Base-by-base conservation (phyloP, 2,329 filamentous ascomycete genomes). In the Neonectria magnoliae region DNA sequence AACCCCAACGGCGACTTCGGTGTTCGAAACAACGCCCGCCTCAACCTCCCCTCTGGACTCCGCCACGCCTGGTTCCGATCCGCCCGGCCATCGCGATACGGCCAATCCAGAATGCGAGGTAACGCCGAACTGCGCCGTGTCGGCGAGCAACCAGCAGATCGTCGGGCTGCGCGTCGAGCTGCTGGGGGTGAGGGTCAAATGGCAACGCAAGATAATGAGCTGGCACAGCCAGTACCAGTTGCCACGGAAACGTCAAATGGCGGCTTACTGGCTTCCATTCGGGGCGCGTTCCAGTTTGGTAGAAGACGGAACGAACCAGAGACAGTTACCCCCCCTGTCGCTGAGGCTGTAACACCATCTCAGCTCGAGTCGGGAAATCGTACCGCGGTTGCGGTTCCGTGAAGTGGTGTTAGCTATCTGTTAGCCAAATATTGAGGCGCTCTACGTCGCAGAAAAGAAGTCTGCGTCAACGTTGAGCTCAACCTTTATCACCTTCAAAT, bases 41-140 rank as follows among this genome's bases (percentile, higher is more conserved):
- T 85, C 66, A 86, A 85, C 63, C 79, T 87, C 68, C 85, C 85
- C 31, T 65, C 72, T n/a, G 68, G 71, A 76, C 62, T 83, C 76
- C 61, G 78, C 68, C 75, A 80, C 31, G 79, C 81, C 4, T 83
- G 81, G 74, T 80, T 78, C 44, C 73, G 76, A 33, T 65, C 68
- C 5, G 64, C 65, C 18, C 66, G 67, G 13, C 16, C 22, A 53
- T 13, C 50, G 25, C 54, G 62, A 22, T 44, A 18, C 14, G 44
- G 29, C 1, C 62, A 63, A 20, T 48, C 60, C 18, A 54, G 55
- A 50, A 14, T 54, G 16, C 41, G 48, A 18, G 22, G 25, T 2
- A 42, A 25, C 14, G 62, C 38, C 8, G 41, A 45, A 9, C 58
- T 56, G 27, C 66, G 67, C 18, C 70, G 38, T n/a, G 16, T 22